Evolutionary conservation across 192 early-diverging fungal genomes (phyloP), one percentile per base, ranked within the genome.

Genomic region (Coemansia sp.): DNA sequence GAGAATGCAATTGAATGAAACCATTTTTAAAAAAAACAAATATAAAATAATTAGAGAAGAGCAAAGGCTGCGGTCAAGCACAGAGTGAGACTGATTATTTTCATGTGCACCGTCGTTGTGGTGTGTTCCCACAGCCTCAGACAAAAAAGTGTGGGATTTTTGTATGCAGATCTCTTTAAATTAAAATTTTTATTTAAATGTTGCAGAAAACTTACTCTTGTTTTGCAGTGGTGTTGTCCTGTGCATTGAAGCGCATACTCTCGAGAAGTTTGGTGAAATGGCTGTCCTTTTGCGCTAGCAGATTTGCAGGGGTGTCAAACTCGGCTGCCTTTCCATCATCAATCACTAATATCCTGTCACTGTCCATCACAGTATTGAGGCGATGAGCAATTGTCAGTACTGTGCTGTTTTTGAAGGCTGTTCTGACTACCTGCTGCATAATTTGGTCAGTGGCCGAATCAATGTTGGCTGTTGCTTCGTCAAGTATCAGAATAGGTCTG

Each of bases 361-460:
- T 84, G 59, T 87, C 73, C 19, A 81, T 57, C 6, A 83, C 70
- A 15, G 86, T 87, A 50, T 87, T 82, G 8, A 87, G 58, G 40
- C 89, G 81, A 64, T 92, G 85, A 5, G 85, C 85, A 50, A 87
- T 87, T 13, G 83, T 82, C 7, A 87, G 55, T n/a, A 87, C 81
- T 27, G 59, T 61, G 41, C 43, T 38, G 27, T 73, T 43, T 0
- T 44, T 59, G 54, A 86, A 86, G 37, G 81, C 62, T 9, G 66
- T 71, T 0, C 70, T 66, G 33, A 86, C 73, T 0, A 61, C 24
- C 2, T 22, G 27, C 42, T 61, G 59, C 1, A 61, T 24, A 0
- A 51, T 41, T 6, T 45, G 25, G 40, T 61, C 59, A 0, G 50
- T 42, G 0, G 25, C 49, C 48, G 41, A 38, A 27, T 89, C 85